Percentiles rank a stretch among this genome's conserved stretches.
phyloP scores from a whole-genome alignment of 2,329 filamentous ascomycete genomes.

The Fusarium coicis region DNA sequence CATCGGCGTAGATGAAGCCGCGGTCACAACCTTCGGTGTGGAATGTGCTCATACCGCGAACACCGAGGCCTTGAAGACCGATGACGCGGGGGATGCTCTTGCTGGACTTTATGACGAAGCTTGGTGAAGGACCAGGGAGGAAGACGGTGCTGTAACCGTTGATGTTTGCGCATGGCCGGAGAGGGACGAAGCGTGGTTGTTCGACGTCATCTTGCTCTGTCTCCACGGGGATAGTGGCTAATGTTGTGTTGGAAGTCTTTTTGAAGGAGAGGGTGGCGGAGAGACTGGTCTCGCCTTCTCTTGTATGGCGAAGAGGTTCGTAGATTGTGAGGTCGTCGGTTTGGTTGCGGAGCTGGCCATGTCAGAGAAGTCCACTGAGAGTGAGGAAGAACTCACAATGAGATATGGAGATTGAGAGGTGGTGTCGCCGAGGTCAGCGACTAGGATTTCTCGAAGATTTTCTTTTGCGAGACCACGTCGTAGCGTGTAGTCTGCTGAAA shows the following conservation, averaged over 20 bases:
- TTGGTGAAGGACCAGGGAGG: slow-evolving; percentile 81
- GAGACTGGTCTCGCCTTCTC: slow-evolving; percentile 54
- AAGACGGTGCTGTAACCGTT: slow-evolving; percentile 85
- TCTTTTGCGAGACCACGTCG: slow-evolving; percentile 79
- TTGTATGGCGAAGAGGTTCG: slow-evolving; percentile 73
- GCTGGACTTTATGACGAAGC: slow-evolving; percentile 84
- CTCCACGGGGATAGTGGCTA: slow-evolving; percentile 68
- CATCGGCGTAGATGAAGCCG: slow-evolving; percentile 86
- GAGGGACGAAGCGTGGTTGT: slow-evolving; percentile 60
- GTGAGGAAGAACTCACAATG: slow-evolving; percentile 67
- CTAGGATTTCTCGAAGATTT: slow-evolving; percentile 79
- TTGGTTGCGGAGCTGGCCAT: slow-evolving; percentile 74
- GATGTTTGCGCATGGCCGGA: slow-evolving; percentile 72
- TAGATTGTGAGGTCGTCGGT: slow-evolving; percentile 89
- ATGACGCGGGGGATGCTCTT: slow-evolving; percentile 81
- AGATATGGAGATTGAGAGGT: slow-evolving; percentile 79
- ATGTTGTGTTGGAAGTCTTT: slow-evolving; percentile 75
- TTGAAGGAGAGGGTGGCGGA: slow-evolving; percentile 75
- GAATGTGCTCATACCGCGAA: slow-evolving; percentile 79
- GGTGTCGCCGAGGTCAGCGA: slow-evolving; percentile 85
- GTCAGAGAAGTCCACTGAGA: not conserved
- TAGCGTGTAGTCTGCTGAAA: slow-evolving; percentile 76
- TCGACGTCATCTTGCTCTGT: slow-evolving; percentile 62
- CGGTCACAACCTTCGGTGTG: slow-evolving; percentile 80
- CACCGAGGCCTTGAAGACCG: slow-evolving; percentile 73